These are phyloP conservation scores for Platanthera zijinensis DNA, from an alignment of 106 monocot genomes.

Conservation along the genomic window DNA sequence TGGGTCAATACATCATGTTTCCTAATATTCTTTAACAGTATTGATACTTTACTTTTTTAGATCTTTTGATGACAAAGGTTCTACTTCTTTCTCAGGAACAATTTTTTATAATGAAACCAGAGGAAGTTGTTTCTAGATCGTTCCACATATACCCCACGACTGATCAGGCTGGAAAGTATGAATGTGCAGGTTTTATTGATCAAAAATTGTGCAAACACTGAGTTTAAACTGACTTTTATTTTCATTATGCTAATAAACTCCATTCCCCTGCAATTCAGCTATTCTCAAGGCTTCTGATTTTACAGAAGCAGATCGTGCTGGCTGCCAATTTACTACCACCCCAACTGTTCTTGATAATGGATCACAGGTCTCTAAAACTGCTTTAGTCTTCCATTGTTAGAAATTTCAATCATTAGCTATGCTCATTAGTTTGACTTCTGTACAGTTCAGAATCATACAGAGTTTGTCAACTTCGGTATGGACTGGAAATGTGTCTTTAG, in stretches of 20 bases:
- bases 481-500: background rate
- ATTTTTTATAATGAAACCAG: slow-evolving; percentile 81
- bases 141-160: slow-evolving; percentile 72
- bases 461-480: background rate
- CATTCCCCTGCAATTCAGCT: slow-evolving; percentile 35
- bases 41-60: background rate
- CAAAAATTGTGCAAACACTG: background rate
- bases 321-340: slow-evolving; percentile 80
- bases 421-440: background rate
- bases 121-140: slow-evolving; percentile 52
- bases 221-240: background rate
- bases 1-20: no score
- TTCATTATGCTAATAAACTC: slow-evolving; percentile 2
- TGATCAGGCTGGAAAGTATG: slow-evolving; percentile 85
- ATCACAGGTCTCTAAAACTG: slow-evolving; percentile 51
- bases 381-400: background rate
- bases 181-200: slow-evolving; percentile 67
- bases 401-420: background rate
- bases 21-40: no score
- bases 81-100: slow-evolving; percentile 56
- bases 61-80: background rate
- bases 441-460: background rate
- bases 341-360: slow-evolving; percentile 92
- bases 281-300: slow-evolving; percentile 92
- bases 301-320: slow-evolving; percentile 74